Conservation (phyloP, 192 early-diverging fungal genomes). For the Paraglomus brasilianum region DNA sequence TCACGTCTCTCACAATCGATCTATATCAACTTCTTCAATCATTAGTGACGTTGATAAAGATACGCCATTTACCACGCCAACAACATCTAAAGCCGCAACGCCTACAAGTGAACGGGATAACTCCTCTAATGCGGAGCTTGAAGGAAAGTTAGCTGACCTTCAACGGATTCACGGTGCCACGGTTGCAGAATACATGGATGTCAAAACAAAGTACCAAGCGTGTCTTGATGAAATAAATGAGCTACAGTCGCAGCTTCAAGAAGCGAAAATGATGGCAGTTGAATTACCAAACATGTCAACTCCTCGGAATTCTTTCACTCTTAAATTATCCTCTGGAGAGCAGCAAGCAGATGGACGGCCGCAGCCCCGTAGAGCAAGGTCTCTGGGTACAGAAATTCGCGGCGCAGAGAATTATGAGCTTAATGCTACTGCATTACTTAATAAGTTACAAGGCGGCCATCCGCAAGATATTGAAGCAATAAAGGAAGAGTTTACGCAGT, state of each 20-base stretch:
- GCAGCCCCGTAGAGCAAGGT: slow-evolving; percentile 13
- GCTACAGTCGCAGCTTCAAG: neutral
- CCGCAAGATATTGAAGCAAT: slow-evolving; percentile 18
- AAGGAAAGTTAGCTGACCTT: slow-evolving; percentile 19
- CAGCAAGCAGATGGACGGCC: no score
- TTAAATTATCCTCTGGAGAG: no score
- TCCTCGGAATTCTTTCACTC: no score
- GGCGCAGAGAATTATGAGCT: slow-evolving; percentile 22
- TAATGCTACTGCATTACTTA: neutral
- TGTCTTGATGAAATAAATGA: slow-evolving; percentile 24
- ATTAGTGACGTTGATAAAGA: no score
- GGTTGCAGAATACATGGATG: neutral
- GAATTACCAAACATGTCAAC: no score
- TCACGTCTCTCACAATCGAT: no score
- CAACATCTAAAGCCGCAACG: no score
- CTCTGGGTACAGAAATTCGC: slow-evolving; percentile 20
- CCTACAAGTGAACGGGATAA: no score
- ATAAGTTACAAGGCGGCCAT: slow-evolving; percentile 24
- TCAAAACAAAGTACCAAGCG: slow-evolving; percentile 17
- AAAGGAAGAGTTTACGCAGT: slow-evolving; percentile 27
- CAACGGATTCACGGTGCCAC: slow-evolving; percentile 24
- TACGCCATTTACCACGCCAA: no score
- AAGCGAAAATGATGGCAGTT: no score
- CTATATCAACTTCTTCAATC: no score
- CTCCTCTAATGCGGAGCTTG: neutral